Conservation (phyloP, 441 rosid species). For the Gossypium davidsonii region DNA sequence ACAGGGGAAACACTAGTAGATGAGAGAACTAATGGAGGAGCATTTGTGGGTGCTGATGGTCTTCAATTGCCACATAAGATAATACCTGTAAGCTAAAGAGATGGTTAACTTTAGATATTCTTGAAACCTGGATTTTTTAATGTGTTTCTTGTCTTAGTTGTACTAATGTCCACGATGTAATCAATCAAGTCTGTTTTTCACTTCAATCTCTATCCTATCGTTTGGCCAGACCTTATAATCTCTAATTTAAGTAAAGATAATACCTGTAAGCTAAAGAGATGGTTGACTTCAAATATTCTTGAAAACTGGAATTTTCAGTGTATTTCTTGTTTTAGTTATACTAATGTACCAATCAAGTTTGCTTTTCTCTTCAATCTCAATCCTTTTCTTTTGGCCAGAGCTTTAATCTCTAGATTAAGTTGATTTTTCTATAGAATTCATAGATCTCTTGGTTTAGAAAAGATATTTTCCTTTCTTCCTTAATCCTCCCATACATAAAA, state of each 20-base stretch:
- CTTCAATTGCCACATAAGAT: constrained; percentile 82
- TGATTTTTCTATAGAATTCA: background rate
- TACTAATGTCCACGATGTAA: background rate
- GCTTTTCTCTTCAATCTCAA: background rate
- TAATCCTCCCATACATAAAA: background rate
- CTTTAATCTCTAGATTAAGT: background rate
- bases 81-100: constrained; percentile 65
- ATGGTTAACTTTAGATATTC: background rate
- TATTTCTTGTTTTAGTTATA: constrained; percentile 10
- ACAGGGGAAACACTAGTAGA: constrained; percentile 85
- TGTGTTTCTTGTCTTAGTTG: constrained; percentile 11
- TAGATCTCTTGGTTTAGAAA: background rate
- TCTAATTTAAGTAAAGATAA: constrained; percentile 36
- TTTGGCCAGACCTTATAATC: background rate
- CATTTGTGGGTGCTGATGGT: constrained; percentile 77
- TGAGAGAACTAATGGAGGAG: constrained; percentile 84
- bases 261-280: constrained; percentile 56
- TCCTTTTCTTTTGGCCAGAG: background rate
- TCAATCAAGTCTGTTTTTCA: background rate
- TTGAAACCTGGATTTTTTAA: background rate
- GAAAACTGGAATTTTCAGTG: constrained; percentile 4
- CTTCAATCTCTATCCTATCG: background rate
- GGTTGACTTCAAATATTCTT: background rate
- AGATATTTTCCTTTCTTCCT: background rate
- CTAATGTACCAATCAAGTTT: background rate